These are phyloP conservation scores for Gossypium sturtianum DNA, from an alignment of 345 rosid species.

Conservation along the genomic window DNA sequence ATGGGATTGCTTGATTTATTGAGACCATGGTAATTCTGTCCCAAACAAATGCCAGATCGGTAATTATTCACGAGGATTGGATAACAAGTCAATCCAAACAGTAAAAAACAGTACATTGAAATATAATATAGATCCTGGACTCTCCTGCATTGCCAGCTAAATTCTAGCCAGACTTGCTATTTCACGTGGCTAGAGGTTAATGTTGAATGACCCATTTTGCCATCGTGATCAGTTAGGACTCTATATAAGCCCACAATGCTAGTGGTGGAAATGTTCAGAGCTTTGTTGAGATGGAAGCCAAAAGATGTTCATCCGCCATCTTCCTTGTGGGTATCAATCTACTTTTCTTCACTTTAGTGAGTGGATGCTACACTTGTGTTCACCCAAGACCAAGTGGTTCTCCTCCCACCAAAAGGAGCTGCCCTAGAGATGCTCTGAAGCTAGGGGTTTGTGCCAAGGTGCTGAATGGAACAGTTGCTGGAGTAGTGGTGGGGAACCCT, in stretches of 20 bases:
- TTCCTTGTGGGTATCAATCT: constrained; percentile 28
- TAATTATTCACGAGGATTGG: not conserved
- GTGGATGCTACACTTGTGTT: constrained; percentile 45
- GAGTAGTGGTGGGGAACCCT: constrained; percentile 49
- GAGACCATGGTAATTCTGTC: not conserved
- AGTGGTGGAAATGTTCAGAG: not conserved
- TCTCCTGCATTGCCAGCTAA: not conserved
- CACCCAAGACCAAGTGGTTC: constrained; percentile 35
- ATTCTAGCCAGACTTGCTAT: not conserved
- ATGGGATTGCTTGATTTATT: not conserved
- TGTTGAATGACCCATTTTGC: not conserved
- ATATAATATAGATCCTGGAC: not conserved
- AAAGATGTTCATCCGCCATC: constrained; percentile 23
- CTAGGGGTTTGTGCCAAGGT: constrained; percentile 61
- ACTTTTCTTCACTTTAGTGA: constrained; percentile 33
- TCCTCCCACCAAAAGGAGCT: constrained; percentile 27
- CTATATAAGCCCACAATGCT: not conserved
- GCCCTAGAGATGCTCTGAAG: constrained; percentile 60
- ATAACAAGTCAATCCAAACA: not conserved
- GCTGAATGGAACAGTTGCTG: constrained; percentile 40
- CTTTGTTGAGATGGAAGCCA: constrained; percentile 27
- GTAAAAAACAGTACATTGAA: not conserved
- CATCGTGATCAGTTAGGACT: not conserved
- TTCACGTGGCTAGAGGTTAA: not conserved
- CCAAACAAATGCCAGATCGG: not conserved